phyloP scores from a whole-genome alignment of 2,329 filamentous ascomycete species.

The Dactylellina leptospora region DNA sequence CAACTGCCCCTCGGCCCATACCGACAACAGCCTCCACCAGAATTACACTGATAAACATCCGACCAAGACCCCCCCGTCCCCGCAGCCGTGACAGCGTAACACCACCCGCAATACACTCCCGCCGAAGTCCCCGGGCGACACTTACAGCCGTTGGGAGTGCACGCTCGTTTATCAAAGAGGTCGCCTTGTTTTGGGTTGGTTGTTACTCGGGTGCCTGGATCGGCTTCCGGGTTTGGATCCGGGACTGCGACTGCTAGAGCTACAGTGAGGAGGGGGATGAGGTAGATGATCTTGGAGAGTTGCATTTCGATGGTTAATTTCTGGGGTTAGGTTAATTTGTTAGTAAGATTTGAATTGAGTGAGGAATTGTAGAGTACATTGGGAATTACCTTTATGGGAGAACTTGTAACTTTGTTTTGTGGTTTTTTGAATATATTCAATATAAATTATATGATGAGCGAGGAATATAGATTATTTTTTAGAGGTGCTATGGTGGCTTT shows the following conservation, averaged over 20 bases:
- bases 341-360: neutral
- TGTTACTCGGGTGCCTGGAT: constrained; percentile 20
- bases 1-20: constrained; percentile 22
- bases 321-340: too few relatives aligned
- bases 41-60: constrained; percentile 27
- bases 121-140: neutral
- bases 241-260: constrained; percentile 15
- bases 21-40: constrained; percentile 16
- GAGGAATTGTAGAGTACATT: neutral
- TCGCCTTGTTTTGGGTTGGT: neutral
- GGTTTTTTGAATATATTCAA: too few relatives aligned
- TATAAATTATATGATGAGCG: too few relatives aligned
- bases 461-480: too few relatives aligned
- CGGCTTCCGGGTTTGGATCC: constrained; percentile 24
- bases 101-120: constrained; percentile 35
- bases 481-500: neutral
- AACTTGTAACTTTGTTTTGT: too few relatives aligned
- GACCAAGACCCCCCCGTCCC: constrained; percentile 20
- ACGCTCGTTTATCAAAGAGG: constrained; percentile 14
- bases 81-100: constrained; percentile 3
- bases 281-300: constrained; percentile 9
- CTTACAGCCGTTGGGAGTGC: constrained; percentile 16
- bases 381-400: too few relatives aligned
- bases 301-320: too few relatives aligned
- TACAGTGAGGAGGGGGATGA: constrained; percentile 7